Evolutionary conservation across 495 filamentous ascomycete genomes (phyloP), one percentile per base, ranked within the genome.

Genomic region (Podospora anserina): DNA sequence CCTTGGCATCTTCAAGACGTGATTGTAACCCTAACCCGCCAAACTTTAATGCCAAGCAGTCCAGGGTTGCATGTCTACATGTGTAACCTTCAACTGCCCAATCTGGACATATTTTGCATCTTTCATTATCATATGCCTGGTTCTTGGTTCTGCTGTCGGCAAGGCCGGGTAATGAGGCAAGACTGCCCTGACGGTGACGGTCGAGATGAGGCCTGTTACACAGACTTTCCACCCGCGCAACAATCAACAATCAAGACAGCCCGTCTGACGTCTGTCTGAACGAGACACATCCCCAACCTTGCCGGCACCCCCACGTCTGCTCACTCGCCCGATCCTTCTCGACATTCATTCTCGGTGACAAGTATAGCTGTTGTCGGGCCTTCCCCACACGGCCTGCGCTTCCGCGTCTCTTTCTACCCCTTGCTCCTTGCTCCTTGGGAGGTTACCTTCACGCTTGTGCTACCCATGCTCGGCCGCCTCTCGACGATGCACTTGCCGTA

Each of bases 321-420:
- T 49, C 39, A 49, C 39, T 49, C 39, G 2, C 39, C 39, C 39
- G 39, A 49, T 49, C 39, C 39, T 49, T 49, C 30, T 32, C 4
- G 4, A 32, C 30, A 32, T 7, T 23, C 1, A 23, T 23, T 23
- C 23, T 23, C 23, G 23, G 23, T 23, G 23, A 23, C 23, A 23
- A 23, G 23, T 23, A 23, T 23, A 18, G 16, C 16, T 49, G 55
- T 58, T 49, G n/a, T n/a, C 55, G 55, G 55, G 55, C 9, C 16
- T 58, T 58, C 55, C 55, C 55, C 55, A 58, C 55, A 20, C 55
- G 55, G 23, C 55, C 55, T 58, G 55, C 55, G 55, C 55, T 58
- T 58, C 55, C 55, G n/a, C 55, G n/a, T 58, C 19, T 58, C 23
- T 58, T 58, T 58, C 23, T 3, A 19, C 55, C 55, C 55, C 55